Evolutionary conservation across 225 moss, liverwort and hornwort species (phyloP).

Genomic region (Bryum argenteum): DNA sequence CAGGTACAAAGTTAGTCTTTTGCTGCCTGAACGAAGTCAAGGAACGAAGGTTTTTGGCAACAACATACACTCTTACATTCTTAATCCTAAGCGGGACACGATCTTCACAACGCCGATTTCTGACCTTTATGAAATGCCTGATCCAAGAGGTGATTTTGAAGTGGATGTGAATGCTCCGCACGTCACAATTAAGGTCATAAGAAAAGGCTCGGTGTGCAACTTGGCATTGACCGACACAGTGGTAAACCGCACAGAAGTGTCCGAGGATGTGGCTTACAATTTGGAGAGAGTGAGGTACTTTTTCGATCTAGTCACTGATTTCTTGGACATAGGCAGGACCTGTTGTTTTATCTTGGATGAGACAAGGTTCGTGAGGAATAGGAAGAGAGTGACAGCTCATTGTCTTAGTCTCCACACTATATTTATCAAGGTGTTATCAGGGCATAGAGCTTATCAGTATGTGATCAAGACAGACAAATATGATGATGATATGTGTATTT

Average conservation of each 20-base stretch:
- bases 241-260: background rate
- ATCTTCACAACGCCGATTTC: background rate
- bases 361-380: background rate
- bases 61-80: background rate
- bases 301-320: background rate
- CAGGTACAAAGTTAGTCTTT: background rate
- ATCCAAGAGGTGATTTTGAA: background rate
- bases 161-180: background rate
- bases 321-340: too few species aligned
- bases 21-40: background rate
- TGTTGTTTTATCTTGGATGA: constrained; percentile 3
- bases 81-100: background rate
- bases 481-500: background rate
- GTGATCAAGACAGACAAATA: background rate
- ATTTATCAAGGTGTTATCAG: background rate
- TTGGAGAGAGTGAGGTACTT: background rate
- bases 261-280: background rate
- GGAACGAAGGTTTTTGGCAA: background rate
- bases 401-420: background rate
- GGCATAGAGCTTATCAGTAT: background rate
- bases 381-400: background rate
- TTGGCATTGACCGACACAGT: background rate
- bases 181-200: background rate
- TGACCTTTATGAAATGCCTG: background rate
- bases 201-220: background rate